A percentile compares a stretch with the other conserved stretches of the same genome.
phyloP scores from a whole-genome alignment of 192 early-diverging fungal species.

The Bifiguratus adelaidae region DNA sequence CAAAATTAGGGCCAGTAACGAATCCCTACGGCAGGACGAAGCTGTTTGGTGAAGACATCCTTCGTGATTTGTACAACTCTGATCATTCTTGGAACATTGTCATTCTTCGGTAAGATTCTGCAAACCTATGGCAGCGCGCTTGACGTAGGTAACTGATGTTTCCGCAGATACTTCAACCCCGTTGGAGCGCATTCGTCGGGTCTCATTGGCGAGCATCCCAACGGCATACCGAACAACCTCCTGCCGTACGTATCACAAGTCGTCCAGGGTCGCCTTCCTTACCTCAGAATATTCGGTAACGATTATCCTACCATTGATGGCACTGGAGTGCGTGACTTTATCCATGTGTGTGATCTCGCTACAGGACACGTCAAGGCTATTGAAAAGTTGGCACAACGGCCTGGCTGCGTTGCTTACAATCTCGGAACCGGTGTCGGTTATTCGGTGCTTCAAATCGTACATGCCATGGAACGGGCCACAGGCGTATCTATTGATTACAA shows the following conservation, averaged over 20 bases:
- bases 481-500: conserved; percentile 17
- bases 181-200: conserved; percentile 86
- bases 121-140: too few species aligned
- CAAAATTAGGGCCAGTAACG: conserved; percentile 56
- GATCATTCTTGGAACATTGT: conserved; percentile 51
- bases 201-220: conserved; percentile 86
- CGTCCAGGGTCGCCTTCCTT: conserved; percentile 69
- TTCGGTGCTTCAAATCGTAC: conserved; percentile 86
- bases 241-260: conserved; percentile 88
- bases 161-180: conserved; percentile 87
- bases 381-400: conserved; percentile 53
- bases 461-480: conserved; percentile 69
- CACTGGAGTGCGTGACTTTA: conserved; percentile 88
- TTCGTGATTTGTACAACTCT: conserved; percentile 60
- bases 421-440: conserved; percentile 87
- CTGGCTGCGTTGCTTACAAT: conserved; percentile 71
- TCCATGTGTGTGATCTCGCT: conserved; percentile 92
- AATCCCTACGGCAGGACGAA: conserved; percentile 98
- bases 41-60: conserved; percentile 78
- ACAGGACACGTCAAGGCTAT: conserved; percentile 81
- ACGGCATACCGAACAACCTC: conserved; percentile 78
- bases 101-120: conserved; percentile 27
- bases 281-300: conserved; percentile 81
- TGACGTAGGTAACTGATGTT: too few species aligned
- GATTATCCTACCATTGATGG: conserved; percentile 92